Base-by-base conservation (phyloP, 371 early-diverging fungal genomes). In the Mucor racemosus region DNA sequence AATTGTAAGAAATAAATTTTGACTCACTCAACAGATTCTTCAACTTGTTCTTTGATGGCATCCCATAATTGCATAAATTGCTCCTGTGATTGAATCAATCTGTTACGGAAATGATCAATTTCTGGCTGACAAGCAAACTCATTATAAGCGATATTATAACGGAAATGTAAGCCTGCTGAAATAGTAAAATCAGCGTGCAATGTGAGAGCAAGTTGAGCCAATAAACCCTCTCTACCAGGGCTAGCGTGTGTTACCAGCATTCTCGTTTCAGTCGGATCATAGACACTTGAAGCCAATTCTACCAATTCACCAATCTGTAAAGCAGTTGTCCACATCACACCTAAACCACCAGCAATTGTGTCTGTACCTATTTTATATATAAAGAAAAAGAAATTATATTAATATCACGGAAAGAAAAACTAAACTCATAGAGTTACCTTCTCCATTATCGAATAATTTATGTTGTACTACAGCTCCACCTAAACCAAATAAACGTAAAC, bases 301-400 rank as follows among this genome's bases (percentile, higher is more conserved):
- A 90, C 86, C 44, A 90, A 67, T 65, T 88, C 85, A 62, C 90
- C 90, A 36, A 90, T 85, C 64, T 90, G 90, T 42, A 90, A 65
- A 17, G 88, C 81, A 8, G 90, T 88, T 7, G 88, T 88, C 90
- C 90, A 90, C 88, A 88, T 88, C 34, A 85, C 86, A 40, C 88
- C 90, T 11, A 79, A 70, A 17, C 90, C 90, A 35, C 90, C 90
- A 38, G 90, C 88, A 72, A 90, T 88, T 5, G 90, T 88, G 36
- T 84, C 83, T 7, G 76, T 69, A 19, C 87, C 88, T 88, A 48
- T 9, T 38, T 38, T 38, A 2, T 5, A 26, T 21, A 36, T 15
- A 38, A 50, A 1, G 3, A 61, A 7, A 58, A 15, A 8, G 2
- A 55, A 4, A 54, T 21, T 13, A 36, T 38, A 7, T 35, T 15